Base-by-base conservation (phyloP, 2,329 filamentous ascomycete genomes). In the Blastomyces gilchristii region DNA sequence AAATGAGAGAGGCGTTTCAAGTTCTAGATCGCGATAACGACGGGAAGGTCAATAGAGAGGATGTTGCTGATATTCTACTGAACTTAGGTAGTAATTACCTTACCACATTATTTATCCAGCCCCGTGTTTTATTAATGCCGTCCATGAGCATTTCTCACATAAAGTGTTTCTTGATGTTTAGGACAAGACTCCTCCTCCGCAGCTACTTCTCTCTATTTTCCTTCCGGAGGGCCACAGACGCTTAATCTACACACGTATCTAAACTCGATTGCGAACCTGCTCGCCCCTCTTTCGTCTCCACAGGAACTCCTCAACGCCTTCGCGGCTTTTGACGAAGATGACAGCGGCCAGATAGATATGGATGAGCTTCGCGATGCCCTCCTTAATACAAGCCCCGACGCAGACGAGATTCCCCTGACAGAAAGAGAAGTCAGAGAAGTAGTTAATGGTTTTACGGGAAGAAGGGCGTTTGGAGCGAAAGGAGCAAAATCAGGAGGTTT, bases 261-360 rank as follows among this genome's bases (percentile, higher is more conserved):
- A 28, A 93, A 91, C 71, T 87, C 87, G 0, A 80, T 99, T 1
- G 89, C 92, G 0, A 83, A 85, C 11, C 83, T 89, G 1, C 80
- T 97, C 2, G 84, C 85, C 0, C 83, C 86, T 0, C 80, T 97
- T 22, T 95, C 90, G 0, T 87, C 89, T 0, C 84, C 86, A 28
- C 83, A 85, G 18, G 94, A 99, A 72, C 82, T 99, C 11, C 79
- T 91, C 25, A 93, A 91, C 1, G 94, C 94, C 0, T 93, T 99
- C 68, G 91, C 91, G 1, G 94, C 94, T 0, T 97, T 97, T 72
- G 94, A 99, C 71, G 90, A 96, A 66, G 91, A 96, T 66, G 94
- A 99, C 73, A 94, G 89, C 70, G 94, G 94, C 2, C 91, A 97
- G 75, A 86, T 97, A 49, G 91, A 97, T 72, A 78, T 96, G 25